Evolutionary conservation across 192 early-diverging fungal species (phyloP), one percentile per base, ranked within the genome.

Genomic region (Coemansia sp.): DNA sequence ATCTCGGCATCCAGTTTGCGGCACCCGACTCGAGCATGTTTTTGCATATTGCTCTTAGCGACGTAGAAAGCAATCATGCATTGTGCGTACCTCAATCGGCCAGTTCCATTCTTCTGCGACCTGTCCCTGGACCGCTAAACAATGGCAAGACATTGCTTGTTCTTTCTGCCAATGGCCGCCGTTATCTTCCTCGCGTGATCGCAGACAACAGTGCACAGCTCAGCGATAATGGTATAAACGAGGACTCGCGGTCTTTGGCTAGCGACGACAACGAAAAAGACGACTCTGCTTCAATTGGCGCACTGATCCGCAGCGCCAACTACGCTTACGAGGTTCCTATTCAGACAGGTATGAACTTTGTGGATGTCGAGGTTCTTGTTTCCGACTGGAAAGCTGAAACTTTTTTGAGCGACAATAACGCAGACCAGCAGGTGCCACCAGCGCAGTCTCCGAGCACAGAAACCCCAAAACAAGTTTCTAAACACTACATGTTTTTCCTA

Each of bases 361-460:
- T 80, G 1, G 69, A 72, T 25, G 66, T 75, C 10, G 78, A 80
- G 52, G 66, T 66, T n/a, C 34, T 68, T 28, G 66, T 60, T 3
- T 20, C 59, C 2, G 78, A 80, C 52, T 80, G 78, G 78, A 52
- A 48, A 18, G 56, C 69, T 1, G 73, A 72, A 4, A 18, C 60
- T 12, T 45, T 67, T 31, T 31, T 68, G 32, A 48, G 48, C 50
- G 78, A 80, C 5, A 34, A 42, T 56, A 25, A 25, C 22, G 28
- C 52, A 49, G 78, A 80, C 64, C 78, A 80, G 66, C 78, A 75
- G 48, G 78, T 80, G 17, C 78, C 78, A 17, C 78, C 78, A 2
- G 63, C 69, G 11, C 56, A 42, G 34, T 36, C 62, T 1, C 25
- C 56, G 0, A 32, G 63, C 14, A 18, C 61, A 11, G 45, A 51